Conservation (phyloP, 164 flowering plant genomes). For the Annona cherimola region DNA sequence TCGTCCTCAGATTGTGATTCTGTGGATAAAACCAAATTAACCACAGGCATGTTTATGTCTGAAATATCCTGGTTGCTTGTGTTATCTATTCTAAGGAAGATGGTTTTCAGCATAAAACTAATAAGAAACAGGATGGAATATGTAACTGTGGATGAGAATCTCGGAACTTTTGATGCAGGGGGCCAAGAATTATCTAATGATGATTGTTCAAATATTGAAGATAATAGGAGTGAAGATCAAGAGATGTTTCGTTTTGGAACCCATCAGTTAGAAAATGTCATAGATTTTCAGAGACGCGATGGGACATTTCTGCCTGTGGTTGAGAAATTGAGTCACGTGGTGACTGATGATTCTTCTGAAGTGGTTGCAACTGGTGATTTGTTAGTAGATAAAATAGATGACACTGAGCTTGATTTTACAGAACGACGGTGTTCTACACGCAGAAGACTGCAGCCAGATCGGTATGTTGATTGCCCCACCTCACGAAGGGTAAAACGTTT, state of each 20-base stretch:
- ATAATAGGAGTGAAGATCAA: neutral
- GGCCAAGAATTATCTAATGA: neutral
- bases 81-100: conserved; percentile 46
- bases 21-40: conserved; percentile 34
- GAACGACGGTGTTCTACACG: conserved; percentile 72
- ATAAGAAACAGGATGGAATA: conserved; percentile 48
- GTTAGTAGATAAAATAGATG: conserved; percentile 18
- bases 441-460: conserved; percentile 56
- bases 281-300: conserved; percentile 48
- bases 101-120: conserved; percentile 47
- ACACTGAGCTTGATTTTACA: conserved; percentile 16
- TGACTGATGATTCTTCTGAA: conserved; percentile 16
- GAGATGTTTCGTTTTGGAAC: conserved; percentile 3
- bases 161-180: conserved; percentile 4
- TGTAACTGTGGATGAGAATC: conserved; percentile 32
- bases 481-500: conserved; percentile 28
- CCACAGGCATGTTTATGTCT: conserved; percentile 40
- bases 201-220: neutral
- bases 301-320: conserved; percentile 19
- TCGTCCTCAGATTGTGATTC: conserved; percentile 50
- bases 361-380: conserved; percentile 11
- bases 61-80: conserved; percentile 80
- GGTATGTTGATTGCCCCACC: conserved; percentile 39
- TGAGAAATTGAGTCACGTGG: conserved; percentile 21
- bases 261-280: conserved; percentile 19